Percentiles rank a stretch among this genome's conserved stretches.
phyloP scores from a whole-genome alignment of 225 moss, liverwort and hornwort species.

The Antitrichia curtipendula region DNA sequence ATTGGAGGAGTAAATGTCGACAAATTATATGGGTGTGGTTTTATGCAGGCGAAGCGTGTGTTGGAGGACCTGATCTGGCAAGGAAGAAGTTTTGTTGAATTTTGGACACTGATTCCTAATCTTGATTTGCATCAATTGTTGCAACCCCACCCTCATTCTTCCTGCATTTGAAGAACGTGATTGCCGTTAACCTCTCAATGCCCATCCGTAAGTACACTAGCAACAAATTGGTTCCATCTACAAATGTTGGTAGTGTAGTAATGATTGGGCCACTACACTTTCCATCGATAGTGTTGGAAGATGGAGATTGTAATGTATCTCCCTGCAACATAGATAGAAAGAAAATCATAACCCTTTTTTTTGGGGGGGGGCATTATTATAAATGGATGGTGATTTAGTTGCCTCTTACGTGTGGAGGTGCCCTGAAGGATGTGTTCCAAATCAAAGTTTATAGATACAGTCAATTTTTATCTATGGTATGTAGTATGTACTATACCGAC shows the following conservation, averaged over 20 bases:
- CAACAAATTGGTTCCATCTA: background rate
- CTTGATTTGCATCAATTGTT: background rate
- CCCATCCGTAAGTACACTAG: background rate
- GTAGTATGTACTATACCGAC: too few species aligned
- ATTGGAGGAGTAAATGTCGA: background rate
- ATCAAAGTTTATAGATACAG: background rate
- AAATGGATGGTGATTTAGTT: background rate
- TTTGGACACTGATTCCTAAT: background rate
- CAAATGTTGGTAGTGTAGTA: background rate
- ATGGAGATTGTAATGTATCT: background rate
- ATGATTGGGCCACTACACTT: background rate
- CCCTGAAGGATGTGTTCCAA: background rate
- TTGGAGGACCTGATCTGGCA: background rate
- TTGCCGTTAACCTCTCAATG: background rate
- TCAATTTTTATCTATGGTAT: background rate
- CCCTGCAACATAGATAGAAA: background rate
- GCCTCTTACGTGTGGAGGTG: background rate
- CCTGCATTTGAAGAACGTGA: background rate
- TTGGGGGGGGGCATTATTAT: too few species aligned
- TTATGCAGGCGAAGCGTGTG: background rate
- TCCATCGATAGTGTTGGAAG: background rate
- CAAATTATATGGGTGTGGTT: background rate
- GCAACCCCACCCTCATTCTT: background rate
- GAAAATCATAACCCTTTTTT: background rate
- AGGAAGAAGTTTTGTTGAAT: background rate